Evolutionary conservation across 805 yeast species (phyloP), one percentile per base, ranked within the genome.

Genomic region (Suhomyces sp.): DNA sequence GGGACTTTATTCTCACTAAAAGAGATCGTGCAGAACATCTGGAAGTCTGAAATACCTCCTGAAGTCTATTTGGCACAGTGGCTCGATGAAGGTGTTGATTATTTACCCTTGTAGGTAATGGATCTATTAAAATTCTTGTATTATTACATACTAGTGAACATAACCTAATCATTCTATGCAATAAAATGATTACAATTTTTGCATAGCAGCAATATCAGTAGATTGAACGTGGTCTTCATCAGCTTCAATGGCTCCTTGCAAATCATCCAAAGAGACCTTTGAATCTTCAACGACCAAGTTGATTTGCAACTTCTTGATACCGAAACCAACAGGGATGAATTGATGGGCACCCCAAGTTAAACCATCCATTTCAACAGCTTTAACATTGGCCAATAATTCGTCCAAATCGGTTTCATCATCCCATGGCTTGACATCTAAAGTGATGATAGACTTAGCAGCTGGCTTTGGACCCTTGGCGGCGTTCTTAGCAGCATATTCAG

Each of bases 161-260:
- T 26, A 25, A 38, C 20, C 20, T 31, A 23, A 26, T 19, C 38
- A 42, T 46, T 38, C 50, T 50, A 51, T 52, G 51, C 54, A 51
- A 48, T 49, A 49, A 46, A 44, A 38, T 30, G 29, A 38, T 81
- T 88, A 91, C 74, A 91, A 79, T 77, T 91, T 91, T 72, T 76
- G 84, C 98, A 91, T 91, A 71, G 98, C 98, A 72, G 95, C 96
- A 69, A 93, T 70, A 72, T 93, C 99, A 51, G 96, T 85, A 58
- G 98, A 91, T 81, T 93, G 99, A 63, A 93, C 97, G 77, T 88
- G 95, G 77, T 93, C 99, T 79, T 93, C 98, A 68, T 86, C 95
- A 63, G 82, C 97, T 69, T 83, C 87, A 53, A 80, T 76, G 43
- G 58, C 59, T 50, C 70, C 72, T 74, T 85, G 91, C 65, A 93